Evolutionary conservation across 257 asterid genomes (phyloP).

Genomic region (Avicennia marina): DNA sequence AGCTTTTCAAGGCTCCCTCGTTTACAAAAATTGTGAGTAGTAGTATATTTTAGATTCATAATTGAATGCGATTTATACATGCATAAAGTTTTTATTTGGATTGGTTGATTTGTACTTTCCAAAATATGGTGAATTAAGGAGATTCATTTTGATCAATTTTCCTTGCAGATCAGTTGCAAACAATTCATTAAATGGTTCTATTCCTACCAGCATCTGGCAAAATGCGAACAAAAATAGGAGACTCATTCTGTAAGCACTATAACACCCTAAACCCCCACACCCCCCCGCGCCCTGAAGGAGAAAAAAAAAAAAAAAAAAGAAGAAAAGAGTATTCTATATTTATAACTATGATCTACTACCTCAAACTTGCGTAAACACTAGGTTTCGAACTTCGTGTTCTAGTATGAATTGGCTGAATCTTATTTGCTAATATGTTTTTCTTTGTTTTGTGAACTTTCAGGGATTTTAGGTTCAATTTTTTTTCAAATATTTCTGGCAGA

Average conservation of each 20-base stretch:
- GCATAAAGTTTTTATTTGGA: background rate
- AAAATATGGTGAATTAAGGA: background rate
- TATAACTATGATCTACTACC: no score
- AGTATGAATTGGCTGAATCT: slow-evolving; percentile 2
- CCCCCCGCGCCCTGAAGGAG: no score
- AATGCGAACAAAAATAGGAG: slow-evolving; percentile 55
- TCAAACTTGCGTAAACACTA: no score
- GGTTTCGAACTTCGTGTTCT: no score
- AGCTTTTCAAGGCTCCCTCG: slow-evolving; percentile 72
- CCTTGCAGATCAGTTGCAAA: slow-evolving; percentile 71
- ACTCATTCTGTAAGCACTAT: slow-evolving; percentile 62
- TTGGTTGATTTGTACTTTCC: background rate
- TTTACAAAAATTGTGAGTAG: slow-evolving; percentile 7
- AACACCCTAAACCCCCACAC: no score
- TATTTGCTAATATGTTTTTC: slow-evolving; percentile 5
- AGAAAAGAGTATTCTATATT: no score
- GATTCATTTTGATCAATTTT: slow-evolving; percentile 13
- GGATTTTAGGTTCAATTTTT: slow-evolving; percentile 61
- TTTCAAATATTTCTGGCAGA: slow-evolving; percentile 57
- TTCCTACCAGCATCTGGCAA: slow-evolving; percentile 81
- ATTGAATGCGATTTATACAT: no score
- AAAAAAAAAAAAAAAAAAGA: no score
- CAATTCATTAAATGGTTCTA: slow-evolving; percentile 73
- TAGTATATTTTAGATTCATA: background rate
- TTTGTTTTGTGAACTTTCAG: slow-evolving; percentile 38